phyloP scores from a whole-genome alignment of 2,329 filamentous ascomycete species.

The Ophiostoma populinum region DNA sequence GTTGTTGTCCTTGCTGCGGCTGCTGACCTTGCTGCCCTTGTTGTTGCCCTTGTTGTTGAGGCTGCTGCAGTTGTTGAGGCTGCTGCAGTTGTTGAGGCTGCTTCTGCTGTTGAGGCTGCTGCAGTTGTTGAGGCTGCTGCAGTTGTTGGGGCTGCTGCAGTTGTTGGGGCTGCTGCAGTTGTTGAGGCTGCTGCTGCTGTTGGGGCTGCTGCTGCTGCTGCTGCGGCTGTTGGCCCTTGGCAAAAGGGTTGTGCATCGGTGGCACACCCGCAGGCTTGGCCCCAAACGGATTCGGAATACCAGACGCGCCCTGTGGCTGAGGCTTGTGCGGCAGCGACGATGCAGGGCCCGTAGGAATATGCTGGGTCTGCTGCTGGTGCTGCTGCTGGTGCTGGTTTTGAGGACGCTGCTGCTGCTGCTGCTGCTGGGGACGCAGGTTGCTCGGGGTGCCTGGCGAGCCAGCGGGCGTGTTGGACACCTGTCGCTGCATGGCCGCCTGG shows the following conservation, averaged over 20 bases:
- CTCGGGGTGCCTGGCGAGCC: neutral
- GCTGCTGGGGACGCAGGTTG: slow-evolving; percentile 5
- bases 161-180: neutral
- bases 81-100: slow-evolving; percentile 3
- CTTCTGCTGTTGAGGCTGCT: neutral
- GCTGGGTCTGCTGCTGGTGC: slow-evolving; percentile 4
- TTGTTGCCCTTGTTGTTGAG: neutral
- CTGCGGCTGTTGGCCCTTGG: slow-evolving; percentile 4
- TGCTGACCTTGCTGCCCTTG: slow-evolving; percentile 2
- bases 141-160: slow-evolving; percentile 1
- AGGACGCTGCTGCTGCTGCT: neutral
- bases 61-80: slow-evolving; percentile 1
- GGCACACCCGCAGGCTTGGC: slow-evolving; percentile 1
- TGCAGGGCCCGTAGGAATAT: too few species aligned
- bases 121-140: slow-evolving; percentile 1
- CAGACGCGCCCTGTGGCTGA: neutral
- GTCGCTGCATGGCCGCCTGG: neutral
- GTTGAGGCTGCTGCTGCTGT: slow-evolving; percentile 7
- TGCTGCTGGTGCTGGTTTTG: slow-evolving; percentile 2
- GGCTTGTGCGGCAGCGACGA: neutral
- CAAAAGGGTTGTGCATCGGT: slow-evolving; percentile 11
- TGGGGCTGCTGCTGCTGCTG: slow-evolving; percentile 3
- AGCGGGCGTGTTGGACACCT: neutral
- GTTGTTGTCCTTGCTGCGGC: neutral
- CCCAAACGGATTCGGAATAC: slow-evolving; percentile 8